These are phyloP conservation scores for Trypanosoma mega DNA, from an alignment of 208 protist species.

Conservation along the genomic window DNA sequence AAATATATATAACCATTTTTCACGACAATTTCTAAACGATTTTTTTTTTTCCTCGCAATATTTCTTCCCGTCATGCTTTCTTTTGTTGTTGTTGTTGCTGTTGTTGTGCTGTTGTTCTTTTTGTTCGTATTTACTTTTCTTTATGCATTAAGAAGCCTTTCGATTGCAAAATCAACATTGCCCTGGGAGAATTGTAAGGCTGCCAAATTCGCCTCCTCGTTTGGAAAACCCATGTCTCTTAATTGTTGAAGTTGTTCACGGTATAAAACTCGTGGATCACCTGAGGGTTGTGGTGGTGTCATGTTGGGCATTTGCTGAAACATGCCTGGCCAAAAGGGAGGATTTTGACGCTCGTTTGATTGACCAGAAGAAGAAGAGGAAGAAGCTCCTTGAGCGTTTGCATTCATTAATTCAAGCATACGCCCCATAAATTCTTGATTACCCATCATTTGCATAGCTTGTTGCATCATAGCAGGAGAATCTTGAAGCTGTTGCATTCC, in stretches of 20 bases:
- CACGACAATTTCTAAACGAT: not conserved
- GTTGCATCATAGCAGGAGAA: slow-evolving; percentile 46
- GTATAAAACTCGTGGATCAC: slow-evolving; percentile 78
- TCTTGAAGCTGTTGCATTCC: slow-evolving; percentile 15
- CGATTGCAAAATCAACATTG: slow-evolving; percentile 88
- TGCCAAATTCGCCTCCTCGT: slow-evolving; percentile 90
- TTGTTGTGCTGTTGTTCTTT: no score
- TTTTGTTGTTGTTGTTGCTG: no score
- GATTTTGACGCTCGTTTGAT: slow-evolving; percentile 2
- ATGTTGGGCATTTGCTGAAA: slow-evolving; percentile 5
- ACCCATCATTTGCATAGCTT: slow-evolving; percentile 62
- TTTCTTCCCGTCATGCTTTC: not conserved
- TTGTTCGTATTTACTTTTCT: slow-evolving; percentile 5
- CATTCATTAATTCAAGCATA: slow-evolving; percentile 30
- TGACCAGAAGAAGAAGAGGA: slow-evolving; percentile 24
- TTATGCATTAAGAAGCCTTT: slow-evolving; percentile 69
- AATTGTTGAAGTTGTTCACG: slow-evolving; percentile 88
- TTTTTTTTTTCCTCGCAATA: not conserved
- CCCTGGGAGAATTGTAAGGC: slow-evolving; percentile 87
- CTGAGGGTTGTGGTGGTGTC: slow-evolving; percentile 37
- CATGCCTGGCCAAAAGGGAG: not conserved
- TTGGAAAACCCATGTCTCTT: slow-evolving; percentile 92
- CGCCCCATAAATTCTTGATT: slow-evolving; percentile 38
- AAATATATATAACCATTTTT: not conserved
- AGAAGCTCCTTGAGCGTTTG: slow-evolving; percentile 3